Base-by-base conservation (phyloP, 148 eudicot species). In the Nepenthes mirabilis region DNA sequence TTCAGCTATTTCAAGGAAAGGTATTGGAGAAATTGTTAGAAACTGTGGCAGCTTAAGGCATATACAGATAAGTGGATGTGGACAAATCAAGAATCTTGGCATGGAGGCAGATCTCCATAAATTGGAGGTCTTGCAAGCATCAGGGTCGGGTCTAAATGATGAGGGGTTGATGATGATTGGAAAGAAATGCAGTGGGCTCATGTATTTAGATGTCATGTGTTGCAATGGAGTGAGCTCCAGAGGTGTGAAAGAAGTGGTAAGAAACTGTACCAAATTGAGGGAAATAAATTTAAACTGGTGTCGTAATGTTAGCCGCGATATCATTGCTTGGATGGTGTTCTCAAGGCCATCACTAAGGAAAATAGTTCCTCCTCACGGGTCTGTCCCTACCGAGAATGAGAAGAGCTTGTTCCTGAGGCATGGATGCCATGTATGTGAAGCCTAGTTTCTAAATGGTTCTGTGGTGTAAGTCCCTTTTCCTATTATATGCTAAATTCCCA, bases 281-380 rank as follows among this genome's bases (percentile, higher is more conserved):
- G 76, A 76, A 60, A 60, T 85, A 37, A 80, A 80, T 66, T 61
- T 85, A 77, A 66, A 58, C n/a, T 48, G 60, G 57, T 85, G 91
- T 70, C 69, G 54, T 32, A 56, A 65, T 36, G 64, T 80, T 66
- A 49, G 69, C 14, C 61, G 43, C 7, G 71, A 65, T 34, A 50
- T 62, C 52, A 52, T 82, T 1, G 68, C 66, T 60, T 69, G 79
- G 81, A 74, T 80, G 74, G 76, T 85, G 47, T 77, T 71, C 59
- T 35, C 76, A 34, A 69, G 80, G 70, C 77, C 85, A 53, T 77
- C 91, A 2, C 68, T 80, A 54, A 58, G 74, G 80, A 76, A 80
- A 72, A 70, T 85, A 5, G 59, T 74, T 36, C 79, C 78, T 8
- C 78, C 91, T 1, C 43, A 34, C 57, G 71, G 64, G 45, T 59